These are phyloP conservation scores for Melampsora americana DNA, from an alignment of 1,284 basidiomycete genomes.

Conservation along the genomic window DNA sequence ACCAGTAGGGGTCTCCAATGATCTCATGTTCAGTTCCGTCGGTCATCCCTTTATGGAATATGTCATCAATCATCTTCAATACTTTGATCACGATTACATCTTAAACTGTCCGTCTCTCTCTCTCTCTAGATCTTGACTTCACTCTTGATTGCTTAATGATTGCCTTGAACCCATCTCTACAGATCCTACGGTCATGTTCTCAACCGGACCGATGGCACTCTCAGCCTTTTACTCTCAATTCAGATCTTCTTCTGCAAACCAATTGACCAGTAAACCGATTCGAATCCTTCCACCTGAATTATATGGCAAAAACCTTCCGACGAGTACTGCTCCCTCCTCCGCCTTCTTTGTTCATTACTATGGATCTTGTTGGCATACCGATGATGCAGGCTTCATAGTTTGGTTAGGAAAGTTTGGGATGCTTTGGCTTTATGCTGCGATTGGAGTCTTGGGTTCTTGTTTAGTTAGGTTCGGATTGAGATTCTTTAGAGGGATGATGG, in stretches of 20 bases:
- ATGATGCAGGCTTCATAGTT: conserved; percentile 54
- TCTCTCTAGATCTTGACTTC: background rate
- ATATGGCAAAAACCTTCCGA: conserved; percentile 95
- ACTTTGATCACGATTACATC: conserved; percentile 42
- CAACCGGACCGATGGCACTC: conserved; percentile 68
- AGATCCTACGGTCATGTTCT: conserved; percentile 99
- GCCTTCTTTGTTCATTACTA: conserved; percentile 79
- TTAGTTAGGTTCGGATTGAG: background rate
- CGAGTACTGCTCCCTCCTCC: conserved; percentile 68
- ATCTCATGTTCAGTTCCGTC: conserved; percentile 87
- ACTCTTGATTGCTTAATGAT: too few relatives aligned
- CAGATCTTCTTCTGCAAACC: conserved; percentile 72
- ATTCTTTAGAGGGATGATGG: background rate
- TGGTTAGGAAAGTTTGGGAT: conserved; percentile 42
- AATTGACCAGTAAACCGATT: conserved; percentile 79
- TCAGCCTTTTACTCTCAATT: conserved; percentile 51
- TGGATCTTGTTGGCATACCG: conserved; percentile 78
- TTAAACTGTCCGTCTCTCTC: conserved; percentile 17
- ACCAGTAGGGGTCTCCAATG: conserved; percentile 75
- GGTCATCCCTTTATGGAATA: conserved; percentile 85
- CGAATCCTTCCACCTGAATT: conserved; percentile 87
- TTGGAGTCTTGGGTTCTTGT: background rate
- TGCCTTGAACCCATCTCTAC: too few relatives aligned
- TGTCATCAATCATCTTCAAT: conserved; percentile 68
- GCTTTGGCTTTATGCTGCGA: conserved; percentile 22